Evolutionary conservation across 2,329 filamentous ascomycete genomes (phyloP).

Genomic region (Aspergillus phoenicis): DNA sequence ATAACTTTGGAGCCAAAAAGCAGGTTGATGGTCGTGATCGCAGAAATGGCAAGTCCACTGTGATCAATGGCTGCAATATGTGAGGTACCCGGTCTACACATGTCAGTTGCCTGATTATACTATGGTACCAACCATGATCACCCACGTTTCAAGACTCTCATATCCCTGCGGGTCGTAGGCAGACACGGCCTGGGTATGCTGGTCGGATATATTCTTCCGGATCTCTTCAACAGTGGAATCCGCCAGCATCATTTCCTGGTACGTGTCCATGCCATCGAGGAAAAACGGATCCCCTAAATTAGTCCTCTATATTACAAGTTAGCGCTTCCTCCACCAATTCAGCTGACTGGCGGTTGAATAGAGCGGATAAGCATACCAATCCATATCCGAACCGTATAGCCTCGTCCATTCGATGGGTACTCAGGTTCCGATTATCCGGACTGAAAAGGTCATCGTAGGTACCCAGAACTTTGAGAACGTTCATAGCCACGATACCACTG

Average conservation of each 20-base stretch:
- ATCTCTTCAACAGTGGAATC: conserved; percentile 61
- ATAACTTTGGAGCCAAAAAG: conserved; percentile 80
- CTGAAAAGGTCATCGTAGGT: conserved; percentile 69
- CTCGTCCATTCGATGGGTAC: conserved; percentile 81
- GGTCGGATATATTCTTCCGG: conserved; percentile 69
- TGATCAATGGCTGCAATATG: conserved; percentile 67
- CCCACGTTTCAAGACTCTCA: conserved; percentile 64
- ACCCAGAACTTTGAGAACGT: conserved; percentile 79
- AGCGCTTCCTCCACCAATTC: conserved; percentile 3
- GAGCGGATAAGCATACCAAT: conserved; percentile 34
- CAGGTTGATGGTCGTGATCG: conserved; percentile 86
- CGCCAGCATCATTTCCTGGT: conserved; percentile 70
- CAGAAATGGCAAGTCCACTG: conserved; percentile 72
- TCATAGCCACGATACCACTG: conserved; percentile 74
- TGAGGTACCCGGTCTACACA: conserved; percentile 52
- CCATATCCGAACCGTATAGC: conserved; percentile 89
- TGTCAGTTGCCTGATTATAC: neutral
- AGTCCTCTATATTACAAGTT: conserved; percentile 56
- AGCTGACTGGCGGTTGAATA: neutral
- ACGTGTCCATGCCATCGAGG: conserved; percentile 62
- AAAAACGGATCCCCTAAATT: conserved; percentile 81
- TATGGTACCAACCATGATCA: neutral
- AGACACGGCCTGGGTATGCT: conserved; percentile 68
- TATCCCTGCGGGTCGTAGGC: conserved; percentile 72
- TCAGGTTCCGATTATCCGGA: conserved; percentile 62